A percentile compares a stretch with the other conserved stretches of the same genome.
Conservation (phyloP, 495 filamentous ascomycete genomes). For the Podospora pseudoanserina region DNA sequence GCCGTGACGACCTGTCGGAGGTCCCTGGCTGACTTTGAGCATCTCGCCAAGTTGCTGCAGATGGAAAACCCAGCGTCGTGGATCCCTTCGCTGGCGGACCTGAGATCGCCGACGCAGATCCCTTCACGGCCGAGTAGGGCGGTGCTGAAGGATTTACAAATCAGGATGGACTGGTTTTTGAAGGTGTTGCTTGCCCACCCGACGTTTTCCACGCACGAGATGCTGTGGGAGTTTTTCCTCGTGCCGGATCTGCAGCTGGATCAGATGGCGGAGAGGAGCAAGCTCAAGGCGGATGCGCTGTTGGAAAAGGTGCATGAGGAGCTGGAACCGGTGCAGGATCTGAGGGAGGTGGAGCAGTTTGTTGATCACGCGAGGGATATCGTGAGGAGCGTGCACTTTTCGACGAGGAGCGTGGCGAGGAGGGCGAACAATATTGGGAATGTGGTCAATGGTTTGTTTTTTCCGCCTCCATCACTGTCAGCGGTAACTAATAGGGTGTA, state of each 20-base stretch:
- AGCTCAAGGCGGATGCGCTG: slow-evolving; percentile 76
- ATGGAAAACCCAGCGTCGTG: slow-evolving; percentile 94
- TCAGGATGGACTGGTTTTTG: slow-evolving; percentile 81
- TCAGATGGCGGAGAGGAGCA: slow-evolving; percentile 84
- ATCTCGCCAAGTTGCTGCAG: slow-evolving; percentile 78
- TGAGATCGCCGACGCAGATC: slow-evolving; percentile 86
- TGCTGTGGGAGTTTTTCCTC: slow-evolving; percentile 98
- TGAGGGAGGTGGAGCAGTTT: slow-evolving; percentile 91
- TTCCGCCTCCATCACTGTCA: slow-evolving; percentile 32
- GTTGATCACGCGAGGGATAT: slow-evolving; percentile 83
- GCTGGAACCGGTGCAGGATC: slow-evolving; percentile 75
- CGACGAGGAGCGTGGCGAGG: slow-evolving; percentile 75
- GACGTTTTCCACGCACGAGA: slow-evolving; percentile 93
- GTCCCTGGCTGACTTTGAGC: slow-evolving; percentile 89
- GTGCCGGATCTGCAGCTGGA: slow-evolving; percentile 90
- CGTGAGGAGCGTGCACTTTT: slow-evolving; percentile 75
- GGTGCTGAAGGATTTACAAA: slow-evolving; percentile 80
- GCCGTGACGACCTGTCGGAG: slow-evolving; percentile 92
- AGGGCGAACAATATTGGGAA: slow-evolving; percentile 58
- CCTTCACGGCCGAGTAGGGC: slow-evolving; percentile 86
- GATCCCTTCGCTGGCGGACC: slow-evolving; percentile 74
- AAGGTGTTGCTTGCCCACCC: slow-evolving; percentile 82
- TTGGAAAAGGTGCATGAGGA: slow-evolving; percentile 85
- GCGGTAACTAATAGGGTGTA: slow-evolving; percentile 37
- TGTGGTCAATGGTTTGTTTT: slow-evolving; percentile 50